Evolutionary conservation across 2,329 filamentous ascomycete species (phyloP).

Genomic region (Trichothecium sympodiale): DNA sequence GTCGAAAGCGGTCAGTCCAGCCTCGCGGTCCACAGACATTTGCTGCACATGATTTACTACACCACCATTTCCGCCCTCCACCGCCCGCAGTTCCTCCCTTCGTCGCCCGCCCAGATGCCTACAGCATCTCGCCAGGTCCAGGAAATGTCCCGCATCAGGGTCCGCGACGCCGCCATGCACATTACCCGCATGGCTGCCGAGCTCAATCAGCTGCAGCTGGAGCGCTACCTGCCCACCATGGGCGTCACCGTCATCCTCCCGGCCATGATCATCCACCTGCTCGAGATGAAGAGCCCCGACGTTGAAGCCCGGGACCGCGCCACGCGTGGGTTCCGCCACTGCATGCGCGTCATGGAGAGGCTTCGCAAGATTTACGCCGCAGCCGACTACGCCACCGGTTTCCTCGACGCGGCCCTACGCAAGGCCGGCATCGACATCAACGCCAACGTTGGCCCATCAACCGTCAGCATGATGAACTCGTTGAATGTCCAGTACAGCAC

Average conservation of each 20-base stretch:
- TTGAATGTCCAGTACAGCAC: constrained; percentile 25
- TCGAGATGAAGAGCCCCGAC: constrained; percentile 83
- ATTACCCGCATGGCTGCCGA: constrained; percentile 78
- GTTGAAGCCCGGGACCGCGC: constrained; percentile 57
- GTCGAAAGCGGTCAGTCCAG: constrained; percentile 49
- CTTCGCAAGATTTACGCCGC: constrained; percentile 84
- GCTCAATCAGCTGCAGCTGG: constrained; percentile 60
- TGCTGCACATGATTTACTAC: constrained; percentile 88
- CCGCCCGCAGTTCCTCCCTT: constrained; percentile 79
- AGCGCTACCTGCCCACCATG: constrained; percentile 74
- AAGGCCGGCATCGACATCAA: constrained; percentile 71
- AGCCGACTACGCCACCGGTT: constrained; percentile 91
- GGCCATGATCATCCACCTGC: constrained; percentile 85
- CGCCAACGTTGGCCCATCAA: constrained; percentile 19
- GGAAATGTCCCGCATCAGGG: constrained; percentile 71
- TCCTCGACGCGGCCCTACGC: constrained; percentile 82
- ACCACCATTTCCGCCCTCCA: constrained; percentile 86
- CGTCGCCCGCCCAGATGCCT: constrained; percentile 43
- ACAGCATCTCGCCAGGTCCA: constrained; percentile 57
- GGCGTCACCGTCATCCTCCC: constrained; percentile 85
- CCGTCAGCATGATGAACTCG: constrained; percentile 23
- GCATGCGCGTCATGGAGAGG: constrained; percentile 83
- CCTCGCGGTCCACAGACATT: constrained; percentile 61
- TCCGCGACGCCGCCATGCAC: constrained; percentile 71
- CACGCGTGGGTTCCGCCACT: constrained; percentile 74